These are phyloP conservation scores for Xylaria sp. DNA, from an alignment of 2,329 filamentous ascomycete species.

Conservation along the genomic window DNA sequence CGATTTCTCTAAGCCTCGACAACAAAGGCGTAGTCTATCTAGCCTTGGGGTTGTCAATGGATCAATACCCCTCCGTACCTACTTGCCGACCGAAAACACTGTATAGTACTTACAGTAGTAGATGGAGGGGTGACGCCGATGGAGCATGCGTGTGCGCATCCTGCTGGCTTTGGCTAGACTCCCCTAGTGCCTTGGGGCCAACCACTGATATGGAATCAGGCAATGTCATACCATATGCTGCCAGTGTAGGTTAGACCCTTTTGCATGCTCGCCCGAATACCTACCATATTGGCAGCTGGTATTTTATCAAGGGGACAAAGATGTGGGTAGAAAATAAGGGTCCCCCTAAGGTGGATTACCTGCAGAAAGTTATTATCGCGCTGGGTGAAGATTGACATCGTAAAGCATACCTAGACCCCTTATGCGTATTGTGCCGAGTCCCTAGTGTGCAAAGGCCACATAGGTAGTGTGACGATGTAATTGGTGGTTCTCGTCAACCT, in stretches of 20 bases:
- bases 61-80: background rate
- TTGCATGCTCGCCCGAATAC: too few relatives aligned
- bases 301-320: background rate
- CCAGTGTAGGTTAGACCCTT: too few relatives aligned
- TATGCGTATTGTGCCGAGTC: slow-evolving; percentile 12
- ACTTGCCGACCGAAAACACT: background rate
- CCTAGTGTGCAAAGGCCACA: too few relatives aligned
- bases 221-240: background rate
- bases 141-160: background rate
- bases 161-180: background rate
- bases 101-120: too few relatives aligned
- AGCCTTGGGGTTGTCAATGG: background rate
- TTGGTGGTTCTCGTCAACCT: slow-evolving; percentile 7
- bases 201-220: background rate
- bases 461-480: background rate
- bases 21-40: background rate
- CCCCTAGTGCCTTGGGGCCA: too few relatives aligned
- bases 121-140: background rate
- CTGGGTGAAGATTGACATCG: slow-evolving; percentile 5
- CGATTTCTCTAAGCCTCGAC: slow-evolving; percentile 13
- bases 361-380: slow-evolving; percentile 5
- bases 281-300: too few relatives aligned
- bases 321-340: slow-evolving; percentile 6
- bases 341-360: background rate
- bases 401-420: slow-evolving; percentile 2